Conservation (phyloP, 2,329 filamentous ascomycete genomes). For the Penicillium brevicompactum region DNA sequence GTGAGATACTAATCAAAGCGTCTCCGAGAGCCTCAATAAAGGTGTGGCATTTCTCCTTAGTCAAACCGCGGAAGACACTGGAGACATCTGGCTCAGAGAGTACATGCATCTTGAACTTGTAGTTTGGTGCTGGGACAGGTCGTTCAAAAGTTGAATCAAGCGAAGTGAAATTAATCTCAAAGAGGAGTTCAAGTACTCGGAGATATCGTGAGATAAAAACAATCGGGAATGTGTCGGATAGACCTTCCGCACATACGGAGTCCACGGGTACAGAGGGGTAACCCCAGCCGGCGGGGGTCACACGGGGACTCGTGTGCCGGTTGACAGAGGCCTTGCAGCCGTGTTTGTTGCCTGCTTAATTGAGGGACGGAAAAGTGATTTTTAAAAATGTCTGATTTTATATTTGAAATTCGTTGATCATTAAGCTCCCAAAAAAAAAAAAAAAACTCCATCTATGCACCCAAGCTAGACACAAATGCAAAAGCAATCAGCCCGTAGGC, state of each 20-base stretch:
- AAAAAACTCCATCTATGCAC: constrained; percentile 26
- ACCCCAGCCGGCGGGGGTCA: background rate
- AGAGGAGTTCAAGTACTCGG: background rate
- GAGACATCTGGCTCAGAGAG: constrained; percentile 37
- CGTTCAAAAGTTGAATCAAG: too few species aligned
- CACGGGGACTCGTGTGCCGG: background rate
- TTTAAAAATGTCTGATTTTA: background rate
- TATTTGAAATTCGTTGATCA: constrained; percentile 16
- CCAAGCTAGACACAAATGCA: constrained; percentile 21
- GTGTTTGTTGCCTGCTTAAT: background rate
- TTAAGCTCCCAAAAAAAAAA: constrained; percentile 9
- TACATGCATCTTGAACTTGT: constrained; percentile 33
- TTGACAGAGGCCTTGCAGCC: background rate
- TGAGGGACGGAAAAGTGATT: background rate
- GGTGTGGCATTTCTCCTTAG: constrained; percentile 33
- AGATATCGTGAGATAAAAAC: background rate
- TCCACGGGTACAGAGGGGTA: constrained; percentile 2
- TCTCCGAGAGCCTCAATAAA: constrained; percentile 41
- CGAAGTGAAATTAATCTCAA: too few species aligned
- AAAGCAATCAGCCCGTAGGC: constrained; percentile 11
- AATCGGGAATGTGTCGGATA: constrained; percentile 3
- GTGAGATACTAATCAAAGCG: constrained; percentile 36
- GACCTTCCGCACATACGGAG: background rate
- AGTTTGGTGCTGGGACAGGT: background rate
- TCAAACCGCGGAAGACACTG: constrained; percentile 36